phyloP scores from a whole-genome alignment of 192 early-diverging fungal genomes.

The Dimargaris verticillata region DNA sequence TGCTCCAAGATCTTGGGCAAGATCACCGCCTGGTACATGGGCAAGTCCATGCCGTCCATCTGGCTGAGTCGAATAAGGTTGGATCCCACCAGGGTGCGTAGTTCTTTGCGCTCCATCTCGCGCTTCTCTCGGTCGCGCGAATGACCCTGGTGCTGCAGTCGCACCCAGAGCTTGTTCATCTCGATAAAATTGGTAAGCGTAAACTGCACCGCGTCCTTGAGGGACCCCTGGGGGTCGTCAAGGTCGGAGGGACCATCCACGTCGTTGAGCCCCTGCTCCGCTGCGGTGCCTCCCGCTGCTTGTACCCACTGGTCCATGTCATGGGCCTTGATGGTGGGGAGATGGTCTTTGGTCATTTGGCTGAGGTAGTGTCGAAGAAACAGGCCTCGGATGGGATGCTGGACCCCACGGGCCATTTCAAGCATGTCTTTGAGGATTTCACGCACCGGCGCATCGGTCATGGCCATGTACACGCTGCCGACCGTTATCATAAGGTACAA shows the following conservation, averaged over 20 bases:
- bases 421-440: slow-evolving; percentile 98
- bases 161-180: slow-evolving; percentile 99
- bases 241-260: background rate
- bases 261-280: background rate
- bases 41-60: slow-evolving; percentile 70
- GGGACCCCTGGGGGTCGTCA: slow-evolving; percentile 41
- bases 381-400: slow-evolving; percentile 94
- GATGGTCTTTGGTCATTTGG: slow-evolving; percentile 86
- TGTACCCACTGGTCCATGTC: no score
- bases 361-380: slow-evolving; percentile 93
- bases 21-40: slow-evolving; percentile 70
- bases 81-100: slow-evolving; percentile 89
- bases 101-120: slow-evolving; percentile 88
- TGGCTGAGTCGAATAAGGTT: slow-evolving; percentile 90
- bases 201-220: slow-evolving; percentile 87
- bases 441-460: slow-evolving; percentile 78
- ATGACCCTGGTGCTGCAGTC: slow-evolving; percentile 91
- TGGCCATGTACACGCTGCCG: slow-evolving; percentile 89
- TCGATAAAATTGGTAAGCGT: slow-evolving; percentile 96
- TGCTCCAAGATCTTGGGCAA: slow-evolving; percentile 87
- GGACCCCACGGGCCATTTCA: slow-evolving; percentile 96
- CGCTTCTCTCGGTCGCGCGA: slow-evolving; percentile 85
- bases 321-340: slow-evolving; percentile 32
- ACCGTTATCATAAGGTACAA: slow-evolving; percentile 99
- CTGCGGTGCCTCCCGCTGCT: no score